Base-by-base conservation (phyloP, 2,329 filamentous ascomycete genomes). In the Metarhizium guizhouense region DNA sequence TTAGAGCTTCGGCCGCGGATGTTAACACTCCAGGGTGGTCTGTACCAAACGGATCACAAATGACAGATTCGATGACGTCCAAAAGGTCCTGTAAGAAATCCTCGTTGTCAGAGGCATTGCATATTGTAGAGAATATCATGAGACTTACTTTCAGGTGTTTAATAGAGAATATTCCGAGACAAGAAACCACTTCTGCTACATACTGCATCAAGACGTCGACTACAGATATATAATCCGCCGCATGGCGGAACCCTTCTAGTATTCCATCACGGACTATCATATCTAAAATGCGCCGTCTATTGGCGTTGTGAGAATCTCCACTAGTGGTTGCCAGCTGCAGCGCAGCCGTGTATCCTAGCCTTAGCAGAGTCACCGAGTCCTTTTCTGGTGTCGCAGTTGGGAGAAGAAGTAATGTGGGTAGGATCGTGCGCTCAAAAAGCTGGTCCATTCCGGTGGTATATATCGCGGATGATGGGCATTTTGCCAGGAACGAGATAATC, bases 321-420 rank as follows among this genome's bases (percentile, higher is more conserved):
- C 67, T 60, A 7, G 63, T 52, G 51, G 64, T 59, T 25, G 67
- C 79, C 6, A 96, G 76, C 0, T 73, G 71, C 18, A 87, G 71
- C 3, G 95, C 74, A 2, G 85, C 84, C 7, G 79, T 75, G 60
- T 91, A 95, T 0, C 87, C 83, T 6, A 78, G 75, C 6, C 69
- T 65, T 1, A 96, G 77, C 3, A 96, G 72, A 1, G 66, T 64
- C 2, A 87, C 65, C 4, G 88, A 88, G 55, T 94, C 87, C 0
- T 77, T 67, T 63, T 89, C 86, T 0, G 88, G 84, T 0, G 90
- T 96, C 47, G 95, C 74, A 13, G 79, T 83, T 0, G 93, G 92
- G 6, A 96, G 76, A 63, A 84, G 88, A 7, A 86, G 77, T n/a
- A 96, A 78, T 40, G 85, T 83, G 0, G 90, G 88, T 60, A 85